Base-by-base conservation (phyloP, 2,329 filamentous ascomycete genomes). In the Canariomyces notabilis region DNA sequence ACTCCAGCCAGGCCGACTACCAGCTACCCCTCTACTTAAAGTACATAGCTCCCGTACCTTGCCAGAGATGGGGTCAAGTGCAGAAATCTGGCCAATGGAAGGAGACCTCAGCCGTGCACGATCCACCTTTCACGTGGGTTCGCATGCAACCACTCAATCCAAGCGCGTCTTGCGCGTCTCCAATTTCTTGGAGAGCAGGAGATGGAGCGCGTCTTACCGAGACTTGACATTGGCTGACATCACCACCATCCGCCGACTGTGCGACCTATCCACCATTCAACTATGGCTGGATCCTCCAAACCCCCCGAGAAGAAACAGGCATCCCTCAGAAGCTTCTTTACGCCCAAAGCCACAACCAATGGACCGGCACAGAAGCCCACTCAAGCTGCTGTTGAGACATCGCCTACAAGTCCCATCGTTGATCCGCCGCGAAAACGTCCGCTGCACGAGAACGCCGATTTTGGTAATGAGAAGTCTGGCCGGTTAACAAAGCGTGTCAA, bases 311-410 rank as follows among this genome's bases (percentile, higher is more conserved):
- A 85, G 66, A 87, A 84, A 58, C 88, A 96, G 61, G 79, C 84
- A 55, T 87, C 88, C 1, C 83, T 96, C 51, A 93, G 88, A 3
- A 90, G 82, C 61, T 95, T 95, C 68, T 95, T 95, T 63, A 78
- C 81, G 1, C 80, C 80, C 12, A 83, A 77, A 53, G 69, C 77
- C 11, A 63, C 68, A 22, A 21, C 43, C 60, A 76, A 75, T 62
- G 71, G 69, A 47, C 57, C 70, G 39, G 54, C 37, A 15, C 45
- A 48, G 49, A 46, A 47, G 23, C 36, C 40, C 11, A n/a, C n/a
- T n/a, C n/a, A n/a, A n/a, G n/a, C n/a, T n/a, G n/a, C n/a, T n/a
- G n/a, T n/a, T n/a, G 29, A 49, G 18, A 36, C 23, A 12, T 58
- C 64, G n/a, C 60, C 67, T 29, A 58, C 6, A 37, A n/a, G 14